Conservation (phyloP, 495 filamentous ascomycete genomes). For the Jackrogersella minutella region DNA sequence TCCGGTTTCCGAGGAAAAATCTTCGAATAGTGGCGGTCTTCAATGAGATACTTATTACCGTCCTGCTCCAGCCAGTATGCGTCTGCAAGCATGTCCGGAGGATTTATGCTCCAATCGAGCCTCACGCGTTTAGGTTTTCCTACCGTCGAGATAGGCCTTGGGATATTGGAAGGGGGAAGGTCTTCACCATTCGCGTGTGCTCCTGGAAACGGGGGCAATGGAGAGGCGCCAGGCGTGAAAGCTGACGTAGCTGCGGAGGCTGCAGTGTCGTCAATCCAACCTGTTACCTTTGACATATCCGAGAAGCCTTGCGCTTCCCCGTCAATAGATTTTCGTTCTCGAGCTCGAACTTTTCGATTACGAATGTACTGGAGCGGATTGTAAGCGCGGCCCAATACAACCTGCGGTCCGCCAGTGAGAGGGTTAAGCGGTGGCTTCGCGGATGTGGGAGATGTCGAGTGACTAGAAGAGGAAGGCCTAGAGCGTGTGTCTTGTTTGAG, state of each 20-base stretch:
- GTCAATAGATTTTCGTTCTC: constrained; percentile 74
- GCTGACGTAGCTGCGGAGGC: constrained; percentile 52
- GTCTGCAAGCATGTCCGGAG: constrained; percentile 85
- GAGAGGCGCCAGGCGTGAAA: constrained; percentile 13
- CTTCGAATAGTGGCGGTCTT: constrained; percentile 73
- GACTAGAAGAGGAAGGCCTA: constrained; percentile 40
- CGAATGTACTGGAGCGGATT: constrained; percentile 89
- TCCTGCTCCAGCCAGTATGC: constrained; percentile 83
- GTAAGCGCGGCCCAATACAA: constrained; percentile 67
- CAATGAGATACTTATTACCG: constrained; percentile 75
- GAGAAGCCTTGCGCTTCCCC: constrained; percentile 78
- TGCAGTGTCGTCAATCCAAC: constrained; percentile 77
- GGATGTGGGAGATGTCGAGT: constrained; percentile 44
- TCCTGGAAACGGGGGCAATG: constrained; percentile 63
- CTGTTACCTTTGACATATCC: constrained; percentile 70
- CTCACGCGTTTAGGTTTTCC: constrained; percentile 68
- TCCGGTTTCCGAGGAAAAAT: constrained; percentile 64
- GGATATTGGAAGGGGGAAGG: constrained; percentile 46
- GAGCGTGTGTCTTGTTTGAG: constrained; percentile 59
- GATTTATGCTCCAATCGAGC: constrained; percentile 80
- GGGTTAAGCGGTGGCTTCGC: constrained; percentile 15
- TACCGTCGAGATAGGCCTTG: constrained; percentile 37
- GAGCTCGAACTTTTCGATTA: constrained; percentile 79
- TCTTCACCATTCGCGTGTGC: constrained; percentile 48
- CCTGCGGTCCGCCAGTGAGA: constrained; percentile 21